These are phyloP conservation scores for Aureobasidium melanogenum DNA, from an alignment of 2,329 filamentous ascomycete species.

Conservation along the genomic window DNA sequence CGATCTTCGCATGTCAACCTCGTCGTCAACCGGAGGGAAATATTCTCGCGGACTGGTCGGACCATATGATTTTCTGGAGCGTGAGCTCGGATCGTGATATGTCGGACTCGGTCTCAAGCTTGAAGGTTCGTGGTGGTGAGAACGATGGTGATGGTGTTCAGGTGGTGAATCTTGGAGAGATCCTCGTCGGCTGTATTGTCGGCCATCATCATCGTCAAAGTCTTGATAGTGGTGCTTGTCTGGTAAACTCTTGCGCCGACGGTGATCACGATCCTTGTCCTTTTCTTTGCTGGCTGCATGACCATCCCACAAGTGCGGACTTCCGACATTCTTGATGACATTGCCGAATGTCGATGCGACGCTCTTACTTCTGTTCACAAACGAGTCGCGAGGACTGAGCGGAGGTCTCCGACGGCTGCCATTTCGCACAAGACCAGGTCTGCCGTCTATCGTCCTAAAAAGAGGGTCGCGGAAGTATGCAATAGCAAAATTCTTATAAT, in stretches of 20 bases:
- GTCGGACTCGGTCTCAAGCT: background rate
- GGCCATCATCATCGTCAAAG: conserved; percentile 11
- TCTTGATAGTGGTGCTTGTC: conserved; percentile 20
- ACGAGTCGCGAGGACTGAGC: conserved; percentile 24
- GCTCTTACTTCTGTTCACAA: conserved; percentile 28
- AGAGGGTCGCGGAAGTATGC: conserved; percentile 43
- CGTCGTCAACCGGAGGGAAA: conserved; percentile 17
- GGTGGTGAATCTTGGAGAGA: conserved; percentile 19
- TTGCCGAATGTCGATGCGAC: conserved; percentile 27
- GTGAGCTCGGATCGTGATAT: background rate
- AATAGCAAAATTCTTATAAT: conserved; percentile 33
- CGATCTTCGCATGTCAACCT: conserved; percentile 10
- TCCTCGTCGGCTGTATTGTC: conserved; percentile 2
- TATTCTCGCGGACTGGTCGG: conserved; percentile 23
- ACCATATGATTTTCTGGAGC: background rate
- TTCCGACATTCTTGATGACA: conserved; percentile 27
- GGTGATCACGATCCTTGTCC: conserved; percentile 12
- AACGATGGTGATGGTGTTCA: conserved; percentile 24
- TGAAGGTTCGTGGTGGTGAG: conserved; percentile 25
- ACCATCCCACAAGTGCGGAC: conserved; percentile 29
- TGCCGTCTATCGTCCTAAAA: conserved; percentile 36
- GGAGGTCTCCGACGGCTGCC: conserved; percentile 24
- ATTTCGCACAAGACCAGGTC: conserved; percentile 35
- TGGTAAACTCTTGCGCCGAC: conserved; percentile 14
- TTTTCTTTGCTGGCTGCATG: conserved; percentile 15